phyloP scores from a whole-genome alignment of 495 filamentous ascomycete genomes.

The Penicillium longicatenatum region DNA sequence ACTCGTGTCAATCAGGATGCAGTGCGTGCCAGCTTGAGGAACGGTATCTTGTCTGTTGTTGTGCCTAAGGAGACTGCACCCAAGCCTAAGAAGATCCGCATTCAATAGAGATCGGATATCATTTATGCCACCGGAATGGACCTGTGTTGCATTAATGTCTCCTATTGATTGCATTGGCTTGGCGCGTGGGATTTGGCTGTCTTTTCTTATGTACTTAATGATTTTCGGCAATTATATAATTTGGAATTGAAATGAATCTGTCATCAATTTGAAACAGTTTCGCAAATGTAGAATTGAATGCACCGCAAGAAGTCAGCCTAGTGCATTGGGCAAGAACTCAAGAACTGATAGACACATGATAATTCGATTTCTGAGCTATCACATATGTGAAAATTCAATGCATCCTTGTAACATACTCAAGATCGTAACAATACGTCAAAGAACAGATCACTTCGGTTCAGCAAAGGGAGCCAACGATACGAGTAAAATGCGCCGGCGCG shows the following conservation, averaged over 20 bases:
- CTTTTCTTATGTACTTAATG: slow-evolving; percentile 1
- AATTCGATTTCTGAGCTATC: too few species aligned
- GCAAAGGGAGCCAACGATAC: background rate
- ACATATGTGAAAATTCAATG: too few species aligned
- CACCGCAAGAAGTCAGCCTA: too few species aligned
- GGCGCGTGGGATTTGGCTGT: background rate
- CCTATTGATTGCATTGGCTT: background rate
- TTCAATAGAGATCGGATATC: background rate
- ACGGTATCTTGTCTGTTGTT: slow-evolving; percentile 12
- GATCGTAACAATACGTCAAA: too few species aligned
- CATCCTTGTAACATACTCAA: too few species aligned
- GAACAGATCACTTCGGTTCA: too few species aligned
- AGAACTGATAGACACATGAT: too few species aligned
- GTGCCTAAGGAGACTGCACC: slow-evolving; percentile 10
- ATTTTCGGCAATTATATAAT: background rate
- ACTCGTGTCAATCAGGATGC: slow-evolving; percentile 70
- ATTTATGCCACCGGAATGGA: background rate
- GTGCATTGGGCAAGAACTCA: background rate
- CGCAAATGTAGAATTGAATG: background rate
- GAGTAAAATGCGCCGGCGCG: background rate
- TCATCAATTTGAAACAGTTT: background rate
- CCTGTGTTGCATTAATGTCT: background rate
- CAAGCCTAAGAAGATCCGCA: slow-evolving; percentile 11
- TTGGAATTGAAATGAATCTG: background rate
- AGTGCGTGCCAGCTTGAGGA: slow-evolving; percentile 71